Percentiles rank a stretch among this genome's conserved stretches.
Evolutionary conservation across 108 stramenopile species (phyloP).

Genomic region (Stephanodiscus minutulus): DNA sequence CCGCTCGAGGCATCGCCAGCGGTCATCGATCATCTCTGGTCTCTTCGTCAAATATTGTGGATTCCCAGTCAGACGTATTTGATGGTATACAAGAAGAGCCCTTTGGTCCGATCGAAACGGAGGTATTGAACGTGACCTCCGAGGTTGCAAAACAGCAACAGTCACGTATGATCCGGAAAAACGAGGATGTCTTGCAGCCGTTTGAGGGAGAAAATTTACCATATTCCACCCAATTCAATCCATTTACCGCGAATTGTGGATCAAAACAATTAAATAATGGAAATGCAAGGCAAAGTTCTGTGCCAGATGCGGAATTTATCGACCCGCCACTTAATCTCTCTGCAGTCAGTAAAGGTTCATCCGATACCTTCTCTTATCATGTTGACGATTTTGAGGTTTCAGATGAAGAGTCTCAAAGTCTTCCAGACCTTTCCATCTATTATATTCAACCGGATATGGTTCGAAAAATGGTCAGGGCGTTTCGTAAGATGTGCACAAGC

Average conservation of each 20-base stretch:
- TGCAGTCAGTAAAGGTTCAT: slow-evolving; percentile 30
- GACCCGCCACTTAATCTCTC: slow-evolving; percentile 41
- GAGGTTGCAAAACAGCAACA: slow-evolving; percentile 1
- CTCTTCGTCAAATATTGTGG: slow-evolving; percentile 33
- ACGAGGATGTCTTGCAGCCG: background rate
- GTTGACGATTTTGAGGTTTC: slow-evolving; percentile 24
- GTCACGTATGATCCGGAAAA: slow-evolving; percentile 1
- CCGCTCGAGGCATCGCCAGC: background rate
- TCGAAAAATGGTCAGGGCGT: slow-evolving; percentile 67
- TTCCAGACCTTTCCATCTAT: slow-evolving; percentile 60
- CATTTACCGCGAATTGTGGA: slow-evolving; percentile 24
- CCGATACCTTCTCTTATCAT: slow-evolving; percentile 14
- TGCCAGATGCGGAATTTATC: slow-evolving; percentile 15
- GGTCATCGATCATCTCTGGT: slow-evolving; percentile 7
- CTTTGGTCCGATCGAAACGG: slow-evolving; percentile 12
- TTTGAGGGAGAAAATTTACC: slow-evolving; percentile 12
- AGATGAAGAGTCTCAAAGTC: slow-evolving; percentile 22
- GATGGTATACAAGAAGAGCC: slow-evolving; percentile 52
- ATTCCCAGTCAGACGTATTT: slow-evolving; percentile 67
- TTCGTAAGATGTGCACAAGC: slow-evolving; percentile 64
- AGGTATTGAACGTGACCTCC: slow-evolving; percentile 14
- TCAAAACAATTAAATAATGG: background rate
- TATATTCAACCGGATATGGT: slow-evolving; percentile 62
- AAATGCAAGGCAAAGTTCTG: background rate
- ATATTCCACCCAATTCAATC: slow-evolving; percentile 35